phyloP scores from a whole-genome alignment of 2,329 filamentous ascomycete species.

The Colletotrichum lini region DNA sequence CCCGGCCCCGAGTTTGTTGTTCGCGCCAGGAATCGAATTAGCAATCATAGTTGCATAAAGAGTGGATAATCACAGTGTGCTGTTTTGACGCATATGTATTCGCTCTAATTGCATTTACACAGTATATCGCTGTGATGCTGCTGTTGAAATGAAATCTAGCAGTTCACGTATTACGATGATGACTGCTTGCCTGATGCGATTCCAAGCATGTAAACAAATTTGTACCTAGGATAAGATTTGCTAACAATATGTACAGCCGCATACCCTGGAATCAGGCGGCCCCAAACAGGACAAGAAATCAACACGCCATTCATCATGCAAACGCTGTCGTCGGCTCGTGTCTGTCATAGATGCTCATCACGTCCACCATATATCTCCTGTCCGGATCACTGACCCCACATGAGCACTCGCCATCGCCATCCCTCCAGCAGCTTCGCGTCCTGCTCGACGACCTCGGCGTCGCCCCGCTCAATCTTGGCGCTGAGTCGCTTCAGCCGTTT shows the following conservation, averaged over 20 bases:
- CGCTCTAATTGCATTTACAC: background rate
- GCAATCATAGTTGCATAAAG: background rate
- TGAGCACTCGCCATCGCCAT: constrained; percentile 70
- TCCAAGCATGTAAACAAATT: background rate
- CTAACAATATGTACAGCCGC: background rate
- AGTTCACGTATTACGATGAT: too few species aligned
- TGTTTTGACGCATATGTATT: background rate
- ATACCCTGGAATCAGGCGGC: background rate
- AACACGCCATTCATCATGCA: constrained; percentile 17
- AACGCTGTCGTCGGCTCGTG: constrained; percentile 23
- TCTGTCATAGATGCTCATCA: constrained; percentile 8
- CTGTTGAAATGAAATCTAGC: too few species aligned
- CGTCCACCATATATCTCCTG: background rate
- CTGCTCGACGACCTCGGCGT: constrained; percentile 60
- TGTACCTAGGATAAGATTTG: background rate
- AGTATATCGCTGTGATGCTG: too few species aligned
- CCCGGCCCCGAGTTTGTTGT: background rate
- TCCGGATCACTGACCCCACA: constrained; percentile 54
- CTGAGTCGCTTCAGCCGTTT: constrained; percentile 65
- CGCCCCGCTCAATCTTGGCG: constrained; percentile 63
- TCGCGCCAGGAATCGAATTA: background rate
- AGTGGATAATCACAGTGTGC: background rate
- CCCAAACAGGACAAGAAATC: background rate
- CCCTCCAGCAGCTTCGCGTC: constrained; percentile 66
- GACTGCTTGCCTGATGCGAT: too few species aligned